Evolutionary conservation across 169 alveolate species (phyloP).

Genomic region (Amoebophrya sp.): DNA sequence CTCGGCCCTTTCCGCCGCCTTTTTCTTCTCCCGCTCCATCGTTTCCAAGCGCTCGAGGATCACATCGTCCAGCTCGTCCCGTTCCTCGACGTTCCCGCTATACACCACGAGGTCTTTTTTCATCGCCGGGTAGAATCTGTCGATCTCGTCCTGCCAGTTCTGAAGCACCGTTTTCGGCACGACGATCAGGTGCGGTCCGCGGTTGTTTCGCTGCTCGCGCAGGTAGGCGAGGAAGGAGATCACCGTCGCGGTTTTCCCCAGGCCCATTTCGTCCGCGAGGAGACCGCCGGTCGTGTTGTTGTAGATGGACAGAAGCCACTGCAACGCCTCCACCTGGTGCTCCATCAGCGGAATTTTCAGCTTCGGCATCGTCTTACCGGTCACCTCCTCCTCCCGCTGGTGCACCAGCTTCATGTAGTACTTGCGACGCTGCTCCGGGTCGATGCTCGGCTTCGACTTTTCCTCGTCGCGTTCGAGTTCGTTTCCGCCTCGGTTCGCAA

Average conservation of each 20-base stretch:
- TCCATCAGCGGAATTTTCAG: constrained; percentile 41
- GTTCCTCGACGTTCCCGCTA: not conserved
- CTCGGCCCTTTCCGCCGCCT: too few species aligned
- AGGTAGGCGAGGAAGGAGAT: constrained; percentile 83
- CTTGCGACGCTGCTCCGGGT: constrained; percentile 15
- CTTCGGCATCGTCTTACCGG: constrained; percentile 34
- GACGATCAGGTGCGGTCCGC: constrained; percentile 88
- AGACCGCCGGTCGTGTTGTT: constrained; percentile 89
- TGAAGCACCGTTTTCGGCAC: constrained; percentile 89
- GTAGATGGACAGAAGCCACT: constrained; percentile 89
- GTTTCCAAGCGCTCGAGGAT: not conserved
- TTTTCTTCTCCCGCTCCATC: not conserved
- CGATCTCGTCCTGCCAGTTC: constrained; percentile 89
- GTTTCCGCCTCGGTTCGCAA: too few species aligned
- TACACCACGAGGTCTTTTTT: not conserved
- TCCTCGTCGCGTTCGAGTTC: too few species aligned
- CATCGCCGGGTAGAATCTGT: constrained; percentile 81
- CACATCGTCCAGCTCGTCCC: not conserved
- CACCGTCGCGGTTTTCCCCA: constrained; percentile 94
- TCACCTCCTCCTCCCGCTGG: constrained; percentile 43
- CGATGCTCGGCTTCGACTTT: constrained; percentile 14
- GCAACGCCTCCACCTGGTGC: constrained; percentile 86
- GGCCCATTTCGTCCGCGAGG: constrained; percentile 97
- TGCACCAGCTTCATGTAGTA: constrained; percentile 33
- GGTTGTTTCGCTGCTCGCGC: constrained; percentile 62